Evolutionary conservation across 1,139 yeast species (phyloP).

Genomic region (Pichia sp.): DNA sequence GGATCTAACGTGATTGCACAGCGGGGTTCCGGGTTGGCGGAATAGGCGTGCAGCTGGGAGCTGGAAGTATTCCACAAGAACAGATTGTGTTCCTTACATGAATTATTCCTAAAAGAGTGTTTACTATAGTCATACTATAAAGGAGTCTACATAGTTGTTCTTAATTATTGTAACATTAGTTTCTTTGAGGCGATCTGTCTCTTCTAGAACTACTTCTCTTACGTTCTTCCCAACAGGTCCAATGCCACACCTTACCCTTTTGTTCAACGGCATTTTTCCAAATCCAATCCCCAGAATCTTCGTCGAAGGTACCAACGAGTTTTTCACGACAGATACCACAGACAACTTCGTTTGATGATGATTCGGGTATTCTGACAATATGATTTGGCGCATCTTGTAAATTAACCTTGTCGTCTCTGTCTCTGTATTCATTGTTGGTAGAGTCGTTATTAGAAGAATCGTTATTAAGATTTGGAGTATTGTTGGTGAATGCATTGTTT

Average conservation of each 20-base stretch:
- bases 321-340: conserved; percentile 90
- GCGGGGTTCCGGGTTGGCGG: no score
- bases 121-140: no score
- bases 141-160: no score
- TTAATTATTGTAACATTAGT: background rate
- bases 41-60: no score
- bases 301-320: conserved; percentile 78
- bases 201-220: conserved; percentile 23
- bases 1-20: no score
- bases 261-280: conserved; percentile 80
- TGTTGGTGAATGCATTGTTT: conserved; percentile 8
- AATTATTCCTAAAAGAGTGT: no score
- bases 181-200: conserved; percentile 32
- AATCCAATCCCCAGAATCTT: conserved; percentile 93
- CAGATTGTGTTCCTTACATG: no score
- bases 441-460: background rate
- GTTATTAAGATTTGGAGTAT: background rate
- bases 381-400: conserved; percentile 31
- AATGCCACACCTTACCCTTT: conserved; percentile 67
- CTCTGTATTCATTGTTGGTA: conserved; percentile 14
- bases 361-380: conserved; percentile 70
- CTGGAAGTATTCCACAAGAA: no score
- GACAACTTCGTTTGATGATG: conserved; percentile 64
- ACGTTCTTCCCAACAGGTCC: conserved; percentile 77
- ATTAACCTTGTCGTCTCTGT: conserved; percentile 24